Conservation (phyloP, 345 rosid species). For the Citrus reticulata region DNA sequence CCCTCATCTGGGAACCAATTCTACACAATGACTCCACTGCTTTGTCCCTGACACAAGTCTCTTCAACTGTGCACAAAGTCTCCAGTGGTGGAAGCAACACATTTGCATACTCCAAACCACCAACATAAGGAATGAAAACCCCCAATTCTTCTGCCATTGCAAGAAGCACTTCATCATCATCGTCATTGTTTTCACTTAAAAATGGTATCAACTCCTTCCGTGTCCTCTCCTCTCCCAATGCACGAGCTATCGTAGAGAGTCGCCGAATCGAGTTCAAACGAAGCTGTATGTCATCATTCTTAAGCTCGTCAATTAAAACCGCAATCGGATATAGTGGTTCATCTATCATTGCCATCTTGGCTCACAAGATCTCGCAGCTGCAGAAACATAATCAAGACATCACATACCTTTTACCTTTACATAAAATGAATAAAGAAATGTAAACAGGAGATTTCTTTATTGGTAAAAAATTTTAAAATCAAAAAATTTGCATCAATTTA, state of each 20-base stretch:
- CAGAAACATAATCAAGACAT: neutral
- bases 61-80: slow-evolving; percentile 67
- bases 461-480: neutral
- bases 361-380: slow-evolving; percentile 19
- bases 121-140: slow-evolving; percentile 72
- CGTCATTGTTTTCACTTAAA: slow-evolving; percentile 73
- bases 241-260: slow-evolving; percentile 73
- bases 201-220: slow-evolving; percentile 75
- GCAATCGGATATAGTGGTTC: slow-evolving; percentile 84
- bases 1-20: slow-evolving; percentile 75
- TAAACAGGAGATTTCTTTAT: neutral
- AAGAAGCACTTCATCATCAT: slow-evolving; percentile 74
- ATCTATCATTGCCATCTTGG: slow-evolving; percentile 52
- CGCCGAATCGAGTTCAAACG: slow-evolving; percentile 64
- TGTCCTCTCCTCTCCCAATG: slow-evolving; percentile 75
- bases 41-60: slow-evolving; percentile 73
- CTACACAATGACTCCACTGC: slow-evolving; percentile 66
- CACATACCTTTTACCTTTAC: neutral
- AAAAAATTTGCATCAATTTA: neutral
- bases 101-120: slow-evolving; percentile 64
- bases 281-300: slow-evolving; percentile 77
- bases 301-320: slow-evolving; percentile 71
- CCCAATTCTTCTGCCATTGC: slow-evolving; percentile 85
- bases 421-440: neutral
- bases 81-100: slow-evolving; percentile 66